These are phyloP conservation scores for Selaginella tamariscina DNA, from an alignment of 75 land plant genomes.

Conservation along the genomic window DNA sequence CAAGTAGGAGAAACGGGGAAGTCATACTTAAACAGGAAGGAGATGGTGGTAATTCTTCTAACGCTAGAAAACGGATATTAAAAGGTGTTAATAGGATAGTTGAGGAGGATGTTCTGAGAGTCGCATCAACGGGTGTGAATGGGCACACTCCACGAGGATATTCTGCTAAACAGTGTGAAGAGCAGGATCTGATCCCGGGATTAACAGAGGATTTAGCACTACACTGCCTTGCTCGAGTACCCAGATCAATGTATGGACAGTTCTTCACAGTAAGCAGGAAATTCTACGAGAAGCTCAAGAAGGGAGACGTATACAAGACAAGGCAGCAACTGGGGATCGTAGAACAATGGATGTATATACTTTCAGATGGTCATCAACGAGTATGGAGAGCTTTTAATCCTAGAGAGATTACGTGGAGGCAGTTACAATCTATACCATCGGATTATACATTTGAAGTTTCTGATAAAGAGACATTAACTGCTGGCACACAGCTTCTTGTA, in stretches of 20 bases:
- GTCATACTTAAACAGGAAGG: too few relatives aligned
- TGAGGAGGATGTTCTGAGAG: too few relatives aligned
- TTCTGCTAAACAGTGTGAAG: neutral
- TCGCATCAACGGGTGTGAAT: too few relatives aligned
- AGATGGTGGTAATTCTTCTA: too few relatives aligned
- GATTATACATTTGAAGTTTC: slow-evolving; percentile 29
- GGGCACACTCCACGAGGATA: too few relatives aligned
- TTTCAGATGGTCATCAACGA: slow-evolving; percentile 24
- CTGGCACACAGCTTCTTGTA: slow-evolving; percentile 63
- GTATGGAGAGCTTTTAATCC: slow-evolving; percentile 72
- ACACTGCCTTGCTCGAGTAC: slow-evolving; percentile 30
- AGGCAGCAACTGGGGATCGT: slow-evolving; percentile 32
- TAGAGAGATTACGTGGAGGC: slow-evolving; percentile 37
- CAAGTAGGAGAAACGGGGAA: too few relatives aligned
- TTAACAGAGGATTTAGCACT: slow-evolving; percentile 34
- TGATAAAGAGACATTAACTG: slow-evolving; percentile 57
- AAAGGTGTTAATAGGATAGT: too few relatives aligned
- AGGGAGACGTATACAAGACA: slow-evolving; percentile 31
- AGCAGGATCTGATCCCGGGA: slow-evolving; percentile 23
- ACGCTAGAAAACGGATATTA: too few relatives aligned
- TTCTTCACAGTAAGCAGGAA: slow-evolving; percentile 22
- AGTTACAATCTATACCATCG: slow-evolving; percentile 37
- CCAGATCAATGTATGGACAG: slow-evolving; percentile 20
- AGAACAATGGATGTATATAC: slow-evolving; percentile 75
- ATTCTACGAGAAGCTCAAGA: slow-evolving; percentile 24